Base-by-base conservation (phyloP, 2,329 filamentous ascomycete species). In the Gremmenia infestans region DNA sequence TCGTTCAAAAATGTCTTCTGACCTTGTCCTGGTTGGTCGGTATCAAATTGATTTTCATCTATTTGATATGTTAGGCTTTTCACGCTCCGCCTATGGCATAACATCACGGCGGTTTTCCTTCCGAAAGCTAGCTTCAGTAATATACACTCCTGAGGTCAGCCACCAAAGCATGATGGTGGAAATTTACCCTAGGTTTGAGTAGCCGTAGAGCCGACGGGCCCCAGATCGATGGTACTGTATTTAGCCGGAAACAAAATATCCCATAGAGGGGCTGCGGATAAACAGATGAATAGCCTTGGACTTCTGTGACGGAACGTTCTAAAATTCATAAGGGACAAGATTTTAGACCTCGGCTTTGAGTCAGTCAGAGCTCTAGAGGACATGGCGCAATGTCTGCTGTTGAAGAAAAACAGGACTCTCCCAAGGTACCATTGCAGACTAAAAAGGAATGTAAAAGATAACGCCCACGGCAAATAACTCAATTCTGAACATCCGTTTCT, bases 151-250 rank as follows among this genome's bases (percentile, higher is more conserved):
- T 23, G 25, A 15, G 48, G 32, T 3, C 8, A 45, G 19, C 19
- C 42, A 45, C 8, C 6, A 12, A 25, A 39, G 51, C 52, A n/a
- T 48, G 49, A 22, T 52, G 19, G 15, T 35, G 12, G 49, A 49
- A 52, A 55, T 28, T 17, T 9, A 51, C 40, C 49, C 48, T 32
- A 53, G 42, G n/a, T 55, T 48, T 40, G 25, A 4, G 50, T 46
- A 28, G 32, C 52, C 56, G 52, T 48, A 23, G 52, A 55, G 45
- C 56, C 56, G 56, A 37, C 55, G 55, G 51, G 11, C 22, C n/a
- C 19, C 32, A 55, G 37, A 47, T 49, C 22, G 36, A 12, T 51
- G 40, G 42, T 32, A 37, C 54, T 57, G 42, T 32, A 37, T 57
- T 57, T 54, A 57, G 55, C 55, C 55, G 55, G 43, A n/a, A 54